Evolutionary conservation across 176 grass and related monocot genomes (phyloP), one percentile per base, ranked within the genome.

Genomic region (Leersia perrieri): DNA sequence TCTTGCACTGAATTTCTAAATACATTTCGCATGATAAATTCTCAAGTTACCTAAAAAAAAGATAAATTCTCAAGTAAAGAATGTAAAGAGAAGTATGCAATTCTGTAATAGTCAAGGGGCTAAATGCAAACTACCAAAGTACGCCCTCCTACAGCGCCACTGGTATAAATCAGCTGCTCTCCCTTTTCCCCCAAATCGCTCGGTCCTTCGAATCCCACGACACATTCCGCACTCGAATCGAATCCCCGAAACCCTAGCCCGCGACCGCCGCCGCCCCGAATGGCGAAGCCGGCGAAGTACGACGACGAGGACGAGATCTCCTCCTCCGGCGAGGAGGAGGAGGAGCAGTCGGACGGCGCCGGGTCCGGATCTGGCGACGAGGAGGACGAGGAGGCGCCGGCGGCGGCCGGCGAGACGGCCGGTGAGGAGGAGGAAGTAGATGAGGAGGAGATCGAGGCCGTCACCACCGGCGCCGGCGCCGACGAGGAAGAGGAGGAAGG

Each of bases 361-460:
- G 35, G 82, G 30, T 72, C 78, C 33, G 85, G 68, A 69, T 82
- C 77, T 42, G 71, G 38, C 29, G 80, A 69, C 3, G 86, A 80
- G 72, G 82, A 45, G 4, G 87, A 86, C 3, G 78, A 81, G 61
- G 88, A 85, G 2, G 34, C 66, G 39, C 58, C 75, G 31, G 30
- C 35, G 10, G 60, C 33, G 0, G 81, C 60, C 28, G 81, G 74
- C 30, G 63, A 47, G 2, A 84, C 53, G 0, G 88, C 27, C 9
- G 41, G 27, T 6, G 53, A 80, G 67, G 82, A 82, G 31, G 93
- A 90, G 29, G 91, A 89, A 70, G 77, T 89, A 11, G 94, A 94
- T 1, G 89, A 91, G 79, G 91, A 97, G 35, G 87, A 94, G 79
- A 91, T 92, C 51, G 94, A 94, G 72, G 89, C 81, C 47, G 89